Evolutionary conservation across 371 early-diverging fungal genomes (phyloP), one percentile per base, ranked within the genome.

Genomic region (Phascolomyces articulosus): DNA sequence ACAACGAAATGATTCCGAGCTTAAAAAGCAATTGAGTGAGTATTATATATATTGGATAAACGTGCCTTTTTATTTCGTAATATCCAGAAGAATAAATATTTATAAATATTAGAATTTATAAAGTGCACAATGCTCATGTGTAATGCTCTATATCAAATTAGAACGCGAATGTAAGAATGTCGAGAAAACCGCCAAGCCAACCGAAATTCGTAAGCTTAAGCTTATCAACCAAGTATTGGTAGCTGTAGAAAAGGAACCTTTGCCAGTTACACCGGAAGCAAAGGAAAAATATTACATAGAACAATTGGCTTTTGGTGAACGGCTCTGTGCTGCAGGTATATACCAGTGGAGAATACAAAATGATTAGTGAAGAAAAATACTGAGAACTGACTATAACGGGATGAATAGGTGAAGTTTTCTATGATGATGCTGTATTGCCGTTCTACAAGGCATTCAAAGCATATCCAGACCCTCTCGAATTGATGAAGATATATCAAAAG

Each of bases 401-500:
- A n/a, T n/a, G n/a, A n/a, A 20, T 68, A 94, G 96, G 96, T 11
- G 89, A 92, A 16, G 78, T 77, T 15, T 79, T 71, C 54, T 95
- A 86, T 70, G 78, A 85, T n/a, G 87, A 87, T 34, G 96, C 97
- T 20, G 95, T 97, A 10, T 84, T 89, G 40, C 87, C 90, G 58
- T 94, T 96, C 80, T 95, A 89, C 84, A 86, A 87, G 71, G 98
- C 97, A 4, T 82, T 97, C 58, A 92, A 91, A 78, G 94, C 96
- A 16, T 96, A 96, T 78, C 95, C 96, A 51, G 91, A 94, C 58
- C 97, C 98, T n/a, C 82, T 95, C 65, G 93, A 96, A 75, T 78
- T 98, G 55, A 84, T 98, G 59, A 89, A 91, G 91, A 91, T 95
- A 40, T 93, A 95, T 69, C 93, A 96, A 77, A 92, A 93, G 80